phyloP scores from a whole-genome alignment of 164 flowering plant genomes.

The Umbellularia californica region DNA sequence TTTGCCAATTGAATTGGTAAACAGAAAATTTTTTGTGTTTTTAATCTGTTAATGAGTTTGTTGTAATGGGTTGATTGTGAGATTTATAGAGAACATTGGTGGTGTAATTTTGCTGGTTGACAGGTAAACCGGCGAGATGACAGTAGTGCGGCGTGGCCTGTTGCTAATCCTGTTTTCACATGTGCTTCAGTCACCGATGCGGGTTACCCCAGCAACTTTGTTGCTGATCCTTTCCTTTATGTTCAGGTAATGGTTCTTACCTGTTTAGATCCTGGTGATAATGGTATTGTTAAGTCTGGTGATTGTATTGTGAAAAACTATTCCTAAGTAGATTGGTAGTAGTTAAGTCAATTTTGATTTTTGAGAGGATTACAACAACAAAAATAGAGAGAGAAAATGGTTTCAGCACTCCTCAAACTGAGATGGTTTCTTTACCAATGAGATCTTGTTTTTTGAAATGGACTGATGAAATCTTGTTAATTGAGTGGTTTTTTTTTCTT shows the following conservation, averaged over 20 bases:
- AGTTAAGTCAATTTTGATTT: neutral
- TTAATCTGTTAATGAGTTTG: neutral
- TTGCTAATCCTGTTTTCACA: slow-evolving; percentile 49
- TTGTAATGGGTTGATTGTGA: neutral
- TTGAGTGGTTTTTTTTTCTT: neutral
- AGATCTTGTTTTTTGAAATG: neutral
- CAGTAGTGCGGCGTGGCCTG: slow-evolving; percentile 81
- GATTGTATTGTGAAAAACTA: neutral
- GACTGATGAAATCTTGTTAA: neutral
- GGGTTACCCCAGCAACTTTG: slow-evolving; percentile 36
- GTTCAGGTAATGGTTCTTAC: slow-evolving; percentile 40
- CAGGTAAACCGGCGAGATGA: slow-evolving; percentile 9
- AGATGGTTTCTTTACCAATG: neutral
- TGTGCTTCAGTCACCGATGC: slow-evolving; percentile 36
- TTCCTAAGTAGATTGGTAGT: neutral
- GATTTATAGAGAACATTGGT: neutral
- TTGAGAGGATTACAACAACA: neutral
- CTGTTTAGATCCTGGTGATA: neutral
- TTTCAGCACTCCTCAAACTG: neutral
- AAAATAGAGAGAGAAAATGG: neutral
- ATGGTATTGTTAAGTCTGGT: neutral
- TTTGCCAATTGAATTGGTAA: slow-evolving; percentile 16
- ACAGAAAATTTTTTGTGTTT: neutral
- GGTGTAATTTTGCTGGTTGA: neutral
- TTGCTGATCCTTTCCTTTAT: slow-evolving; percentile 86